Evolutionary conservation across 345 rosid genomes (phyloP), one percentile per base, ranked within the genome.

Genomic region (Hevea brasiliensis): DNA sequence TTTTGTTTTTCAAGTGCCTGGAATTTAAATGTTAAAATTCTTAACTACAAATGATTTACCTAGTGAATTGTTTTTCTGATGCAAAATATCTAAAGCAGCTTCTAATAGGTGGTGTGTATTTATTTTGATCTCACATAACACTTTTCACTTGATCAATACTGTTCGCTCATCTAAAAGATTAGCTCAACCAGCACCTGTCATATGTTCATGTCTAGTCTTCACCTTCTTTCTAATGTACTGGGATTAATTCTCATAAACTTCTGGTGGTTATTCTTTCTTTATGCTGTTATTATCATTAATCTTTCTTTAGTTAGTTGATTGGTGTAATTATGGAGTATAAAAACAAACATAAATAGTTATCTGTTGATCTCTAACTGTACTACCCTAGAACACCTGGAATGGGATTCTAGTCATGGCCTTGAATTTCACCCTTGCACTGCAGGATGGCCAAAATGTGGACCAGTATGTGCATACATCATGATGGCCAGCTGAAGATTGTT

Each of bases 391-490:
- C 48, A 61, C 58, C 58, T n/a, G 18, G 37, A 70, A 58, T 14
- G 14, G 51, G 67, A 75, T 65, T 68, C 40, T 65, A 60, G 61
- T 27, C 35, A 61, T 66, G 32, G 61, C 55, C 50, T 54, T 29
- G 42, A 44, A 41, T 62, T 75, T 68, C 47, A 53, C 27, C 11
- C 63, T 13, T 65, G 7, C 41, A 47, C 35, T 77, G 79, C 82
- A 95, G 99, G 83, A 88, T 92, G 97, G 89, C 94, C 9, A 84
- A 81, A 61, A 95, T 95, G 99, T 95, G 98, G 99, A 81, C 76
- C 61, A 85, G 79, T 61, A 88, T 92, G 93, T 76, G 77, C 69
- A 26, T 56, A 37, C 98, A 95, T 72, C 98, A 92, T 37, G 85
- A 87, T 51, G 83, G 79, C 74, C 99, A 95, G 76, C 85, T 88